phyloP scores from a whole-genome alignment of 2,329 filamentous ascomycete species.

The Botrytis squamosa region DNA sequence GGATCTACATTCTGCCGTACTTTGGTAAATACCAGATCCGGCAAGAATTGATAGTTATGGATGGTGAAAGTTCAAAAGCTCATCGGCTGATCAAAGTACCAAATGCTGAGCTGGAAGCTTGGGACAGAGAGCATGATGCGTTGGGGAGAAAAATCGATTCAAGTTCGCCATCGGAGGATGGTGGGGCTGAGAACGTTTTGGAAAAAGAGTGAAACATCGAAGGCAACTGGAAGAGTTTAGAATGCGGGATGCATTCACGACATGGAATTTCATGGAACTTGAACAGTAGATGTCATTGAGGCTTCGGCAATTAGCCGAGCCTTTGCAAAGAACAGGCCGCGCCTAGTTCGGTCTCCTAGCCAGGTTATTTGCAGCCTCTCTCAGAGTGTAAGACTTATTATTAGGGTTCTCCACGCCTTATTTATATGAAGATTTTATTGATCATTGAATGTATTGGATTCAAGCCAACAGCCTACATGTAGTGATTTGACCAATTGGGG shows the following conservation, averaged over 20 bases:
- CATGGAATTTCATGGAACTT: conserved; percentile 22
- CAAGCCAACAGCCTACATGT: no score
- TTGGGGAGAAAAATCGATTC: conserved; percentile 21
- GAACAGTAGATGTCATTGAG: background rate
- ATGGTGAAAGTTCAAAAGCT: conserved; percentile 46
- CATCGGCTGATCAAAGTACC: conserved; percentile 55
- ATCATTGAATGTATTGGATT: no score
- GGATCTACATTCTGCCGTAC: conserved; percentile 56
- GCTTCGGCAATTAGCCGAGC: background rate
- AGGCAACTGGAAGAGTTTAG: background rate
- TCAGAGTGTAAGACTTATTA: background rate
- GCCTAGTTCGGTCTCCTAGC: background rate
- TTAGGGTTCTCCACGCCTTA: background rate
- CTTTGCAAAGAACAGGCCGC: conserved; percentile 19
- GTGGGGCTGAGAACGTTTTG: background rate
- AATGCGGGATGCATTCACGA: background rate
- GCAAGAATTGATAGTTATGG: conserved; percentile 53
- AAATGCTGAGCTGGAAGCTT: conserved; percentile 48
- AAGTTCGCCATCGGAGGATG: background rate
- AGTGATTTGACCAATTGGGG: conserved; percentile 19
- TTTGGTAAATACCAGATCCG: conserved; percentile 54
- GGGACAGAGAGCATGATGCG: conserved; percentile 59
- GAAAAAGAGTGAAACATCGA: background rate
- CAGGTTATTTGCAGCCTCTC: background rate
- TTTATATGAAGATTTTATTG: no score